phyloP scores from a whole-genome alignment of 2,329 filamentous ascomycete genomes.

The Trichoderma aggressivum region DNA sequence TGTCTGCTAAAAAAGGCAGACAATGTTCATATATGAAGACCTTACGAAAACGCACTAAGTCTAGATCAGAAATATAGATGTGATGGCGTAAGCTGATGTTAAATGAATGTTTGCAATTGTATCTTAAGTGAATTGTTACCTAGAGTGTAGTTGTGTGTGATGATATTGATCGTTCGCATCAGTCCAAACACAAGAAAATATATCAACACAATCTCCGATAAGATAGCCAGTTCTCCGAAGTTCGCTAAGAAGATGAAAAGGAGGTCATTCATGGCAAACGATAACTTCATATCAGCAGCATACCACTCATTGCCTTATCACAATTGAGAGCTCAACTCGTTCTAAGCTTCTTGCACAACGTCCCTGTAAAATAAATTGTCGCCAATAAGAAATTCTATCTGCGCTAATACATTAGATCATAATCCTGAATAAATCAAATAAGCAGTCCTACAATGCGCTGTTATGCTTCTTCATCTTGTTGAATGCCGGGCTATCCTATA shows the following conservation, averaged over 20 bases:
- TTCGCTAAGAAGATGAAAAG: not conserved
- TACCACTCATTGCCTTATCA: no score
- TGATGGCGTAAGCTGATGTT: not conserved
- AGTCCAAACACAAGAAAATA: not conserved
- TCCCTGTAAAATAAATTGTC: not conserved
- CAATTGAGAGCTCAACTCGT: not conserved
- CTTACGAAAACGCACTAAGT: not conserved
- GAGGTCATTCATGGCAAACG: no score
- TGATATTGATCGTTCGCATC: no score
- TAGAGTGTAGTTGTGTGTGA: no score
- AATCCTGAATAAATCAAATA: not conserved
- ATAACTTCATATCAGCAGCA: no score
- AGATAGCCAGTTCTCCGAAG: not conserved
- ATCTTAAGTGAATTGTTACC: no score
- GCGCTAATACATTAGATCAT: not conserved
- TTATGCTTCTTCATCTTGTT: not conserved
- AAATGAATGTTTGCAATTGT: not conserved
- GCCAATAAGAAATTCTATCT: not conserved
- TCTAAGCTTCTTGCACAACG: not conserved
- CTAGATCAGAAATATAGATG: not conserved
- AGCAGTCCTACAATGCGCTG: not conserved
- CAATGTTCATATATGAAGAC: no score
- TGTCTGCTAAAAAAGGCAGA: no score
- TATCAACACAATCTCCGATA: not conserved
- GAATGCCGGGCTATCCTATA: not conserved